Base-by-base conservation (phyloP, 23 red algal genomes). In the Gracilariopsis chorda region DNA sequence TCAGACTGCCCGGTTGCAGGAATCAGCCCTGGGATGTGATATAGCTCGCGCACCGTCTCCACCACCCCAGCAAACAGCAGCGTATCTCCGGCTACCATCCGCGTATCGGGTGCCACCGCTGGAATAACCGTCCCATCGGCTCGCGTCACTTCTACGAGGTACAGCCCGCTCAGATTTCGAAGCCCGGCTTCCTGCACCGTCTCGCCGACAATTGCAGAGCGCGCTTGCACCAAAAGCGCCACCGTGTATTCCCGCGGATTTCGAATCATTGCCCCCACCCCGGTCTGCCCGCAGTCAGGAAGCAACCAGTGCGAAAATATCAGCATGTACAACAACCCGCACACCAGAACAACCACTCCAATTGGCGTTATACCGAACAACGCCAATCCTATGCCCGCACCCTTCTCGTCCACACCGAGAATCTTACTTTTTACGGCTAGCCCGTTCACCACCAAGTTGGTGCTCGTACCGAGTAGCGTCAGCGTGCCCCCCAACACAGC, bases 161-260 rank as follows among this genome's bases (percentile, higher is more conserved):
- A 96, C 47, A 96, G 74, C 1, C 94, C 94, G 43, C 88, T 51
- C 24, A 96, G 86, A 42, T 81, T 51, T 24, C 94, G 94, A 28
- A 96, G 80, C 5, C 94, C 94, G 11, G 94, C 94, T 37, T 92
- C 94, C 5, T 77, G 41, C 25, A 96, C 74, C 2, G 94, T 92
- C 53, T 92, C 73, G 43, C 87, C 87, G 2, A 96, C 78, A 58
- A 96, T 88, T 2, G 94, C 87, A 19, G 79, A 87, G 14, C 46
- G 42, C 3, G 51, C 32, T 49, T 74, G 51, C 27, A 96, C 94
- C 46, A 65, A 37, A 5, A 96, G 68, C 29, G 94, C 94, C 9
- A 96, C 86, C 13, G 94, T 92, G 87, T 96, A 96, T 60, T 96
- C 86, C 8, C 88, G 87, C 6, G 94, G 94, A n/a, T 96, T 90